Percentiles rank a stretch among this genome's conserved stretches.
Conservation (phyloP, 176 grass and related monocot genomes). For the Cenchrus americanus region DNA sequence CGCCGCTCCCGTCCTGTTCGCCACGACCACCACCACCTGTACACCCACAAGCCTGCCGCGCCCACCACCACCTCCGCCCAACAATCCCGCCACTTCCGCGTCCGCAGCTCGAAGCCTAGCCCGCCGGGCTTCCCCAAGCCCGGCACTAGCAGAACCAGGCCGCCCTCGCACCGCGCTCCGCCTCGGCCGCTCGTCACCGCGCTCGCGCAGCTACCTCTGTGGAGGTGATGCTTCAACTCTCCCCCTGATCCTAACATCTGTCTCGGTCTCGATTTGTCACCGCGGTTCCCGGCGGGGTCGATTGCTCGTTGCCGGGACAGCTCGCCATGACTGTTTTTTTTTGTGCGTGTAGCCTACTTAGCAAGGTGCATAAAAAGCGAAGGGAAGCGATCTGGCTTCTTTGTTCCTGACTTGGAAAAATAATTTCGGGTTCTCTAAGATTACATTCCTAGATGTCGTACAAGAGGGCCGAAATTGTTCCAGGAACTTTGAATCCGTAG, state of each 20-base stretch:
- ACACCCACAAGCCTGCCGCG: too few relatives aligned
- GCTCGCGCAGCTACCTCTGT: constrained; percentile 54
- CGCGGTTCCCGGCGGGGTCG: neutral
- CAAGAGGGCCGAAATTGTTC: neutral
- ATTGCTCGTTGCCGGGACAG: neutral
- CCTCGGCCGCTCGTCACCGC: constrained; percentile 42
- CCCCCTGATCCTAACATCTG: too few relatives aligned
- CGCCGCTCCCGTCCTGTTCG: too few relatives aligned
- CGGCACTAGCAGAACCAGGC: neutral
- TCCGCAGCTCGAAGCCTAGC: constrained; percentile 30
- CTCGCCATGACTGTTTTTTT: constrained; percentile 1
- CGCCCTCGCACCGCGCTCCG: constrained; percentile 53
- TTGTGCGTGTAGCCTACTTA: neutral
- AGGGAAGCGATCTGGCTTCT: too few relatives aligned
- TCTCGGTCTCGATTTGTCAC: neutral
- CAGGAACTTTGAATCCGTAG: too few relatives aligned
- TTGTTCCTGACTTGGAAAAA: too few relatives aligned
- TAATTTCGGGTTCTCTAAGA: neutral
- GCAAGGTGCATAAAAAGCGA: neutral
- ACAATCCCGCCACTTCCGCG: constrained; percentile 4
- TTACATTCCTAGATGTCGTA: neutral
- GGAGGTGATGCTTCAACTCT: constrained; percentile 32
- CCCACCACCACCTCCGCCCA: constrained; percentile 8
- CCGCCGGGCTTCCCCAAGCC: constrained; percentile 24
- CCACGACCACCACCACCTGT: too few relatives aligned